Conservation (phyloP, 1,284 basidiomycete genomes). For the Gomphus sp. region DNA sequence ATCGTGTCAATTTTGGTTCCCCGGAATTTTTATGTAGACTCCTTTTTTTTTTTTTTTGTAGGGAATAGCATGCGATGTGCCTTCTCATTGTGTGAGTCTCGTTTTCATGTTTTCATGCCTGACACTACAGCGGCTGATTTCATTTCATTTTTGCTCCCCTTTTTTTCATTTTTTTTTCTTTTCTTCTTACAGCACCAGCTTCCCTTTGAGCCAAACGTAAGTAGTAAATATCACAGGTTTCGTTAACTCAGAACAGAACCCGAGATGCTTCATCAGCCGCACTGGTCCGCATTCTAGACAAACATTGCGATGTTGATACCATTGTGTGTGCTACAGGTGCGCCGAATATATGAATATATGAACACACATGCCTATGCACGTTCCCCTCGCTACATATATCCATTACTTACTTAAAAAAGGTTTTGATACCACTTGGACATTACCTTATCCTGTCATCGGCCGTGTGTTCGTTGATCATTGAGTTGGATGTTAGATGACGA, state of each 20-base stretch:
- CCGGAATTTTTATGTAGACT: neutral
- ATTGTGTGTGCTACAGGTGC: too few species aligned
- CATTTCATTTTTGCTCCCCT: too few species aligned
- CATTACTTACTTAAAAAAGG: constrained; percentile 44
- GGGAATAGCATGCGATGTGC: constrained; percentile 50
- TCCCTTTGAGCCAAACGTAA: constrained; percentile 45
- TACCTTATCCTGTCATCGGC: too few species aligned
- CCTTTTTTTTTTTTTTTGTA: too few species aligned
- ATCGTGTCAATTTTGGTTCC: neutral
- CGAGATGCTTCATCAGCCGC: constrained; percentile 24
- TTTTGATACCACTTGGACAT: too few species aligned
- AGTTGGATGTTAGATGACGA: neutral
- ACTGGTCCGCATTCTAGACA: constrained; percentile 57
- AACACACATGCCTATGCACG: too few species aligned
- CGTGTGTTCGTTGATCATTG: too few species aligned
- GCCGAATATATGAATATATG: too few species aligned
- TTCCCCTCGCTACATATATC: too few species aligned
- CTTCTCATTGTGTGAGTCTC: constrained; percentile 37
- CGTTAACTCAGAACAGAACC: neutral
- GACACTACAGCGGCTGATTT: neutral
- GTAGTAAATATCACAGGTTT: constrained; percentile 2
- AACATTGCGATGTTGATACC: too few species aligned
- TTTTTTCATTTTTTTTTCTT: neutral
- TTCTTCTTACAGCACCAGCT: constrained; percentile 39
- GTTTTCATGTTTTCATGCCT: too few species aligned